Evolutionary conservation across 495 filamentous ascomycete genomes (phyloP).

Genomic region (Aspergillus kassunensis): DNA sequence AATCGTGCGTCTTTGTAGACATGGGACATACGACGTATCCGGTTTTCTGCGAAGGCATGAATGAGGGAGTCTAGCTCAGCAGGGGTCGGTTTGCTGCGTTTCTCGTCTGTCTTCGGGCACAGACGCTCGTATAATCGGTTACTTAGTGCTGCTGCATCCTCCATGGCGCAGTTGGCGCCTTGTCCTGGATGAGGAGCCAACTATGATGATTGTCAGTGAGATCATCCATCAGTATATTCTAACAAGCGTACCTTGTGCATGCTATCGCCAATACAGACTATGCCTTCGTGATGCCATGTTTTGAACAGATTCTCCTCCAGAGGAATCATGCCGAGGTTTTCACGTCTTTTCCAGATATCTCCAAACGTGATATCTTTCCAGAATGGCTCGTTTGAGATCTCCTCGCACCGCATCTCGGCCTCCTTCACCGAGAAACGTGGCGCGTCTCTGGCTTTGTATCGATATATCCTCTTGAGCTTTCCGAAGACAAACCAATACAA

Average conservation of each 20-base stretch:
- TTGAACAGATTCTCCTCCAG: slow-evolving; percentile 25
- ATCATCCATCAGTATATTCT: neutral
- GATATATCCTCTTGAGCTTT: slow-evolving; percentile 33
- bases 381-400: slow-evolving; percentile 8
- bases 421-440: slow-evolving; percentile 13
- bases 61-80: too few relatives aligned
- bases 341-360: slow-evolving; percentile 20
- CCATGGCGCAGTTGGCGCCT: slow-evolving; percentile 29
- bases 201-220: slow-evolving; percentile 1
- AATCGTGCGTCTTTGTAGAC: too few relatives aligned
- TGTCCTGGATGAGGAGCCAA: slow-evolving; percentile 30
- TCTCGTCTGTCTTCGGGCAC: too few relatives aligned
- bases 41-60: too few relatives aligned
- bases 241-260: slow-evolving; percentile 22
- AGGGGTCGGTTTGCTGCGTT: too few relatives aligned
- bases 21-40: too few relatives aligned
- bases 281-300: slow-evolving; percentile 20
- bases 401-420: slow-evolving; percentile 3
- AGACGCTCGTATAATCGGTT: slow-evolving; percentile 6
- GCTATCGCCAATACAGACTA: slow-evolving; percentile 26
- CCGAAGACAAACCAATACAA: slow-evolving; percentile 33
- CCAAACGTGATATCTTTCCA: neutral
- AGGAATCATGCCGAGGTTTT: slow-evolving; percentile 17
- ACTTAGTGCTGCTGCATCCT: slow-evolving; percentile 21
- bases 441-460: neutral